Evolutionary conservation across 2,329 filamentous ascomycete species (phyloP).

Genomic region (Aspergillus sp.): DNA sequence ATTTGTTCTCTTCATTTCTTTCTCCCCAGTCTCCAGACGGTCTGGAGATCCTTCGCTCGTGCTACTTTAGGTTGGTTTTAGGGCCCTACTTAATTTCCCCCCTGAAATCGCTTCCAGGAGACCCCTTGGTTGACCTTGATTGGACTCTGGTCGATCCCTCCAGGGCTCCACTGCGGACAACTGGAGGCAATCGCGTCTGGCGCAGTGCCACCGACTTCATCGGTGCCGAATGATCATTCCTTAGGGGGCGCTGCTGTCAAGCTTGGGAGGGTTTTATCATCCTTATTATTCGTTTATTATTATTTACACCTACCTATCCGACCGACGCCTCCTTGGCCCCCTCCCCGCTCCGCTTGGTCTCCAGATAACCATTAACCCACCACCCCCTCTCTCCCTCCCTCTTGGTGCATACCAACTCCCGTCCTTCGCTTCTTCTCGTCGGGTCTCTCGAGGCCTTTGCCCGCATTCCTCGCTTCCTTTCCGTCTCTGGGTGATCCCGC

Average conservation of each 20-base stretch:
- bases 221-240: too few relatives aligned
- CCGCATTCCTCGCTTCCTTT: neutral
- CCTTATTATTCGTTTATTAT: neutral
- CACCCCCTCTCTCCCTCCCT: neutral
- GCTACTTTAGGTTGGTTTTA: neutral
- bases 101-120: conserved; percentile 15
- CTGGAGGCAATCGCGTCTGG: conserved; percentile 19
- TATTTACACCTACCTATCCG: neutral
- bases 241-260: too few relatives aligned
- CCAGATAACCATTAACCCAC: neutral
- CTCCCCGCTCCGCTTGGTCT: neutral
- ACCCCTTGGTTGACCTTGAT: conserved; percentile 19
- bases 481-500: neutral
- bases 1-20: neutral
- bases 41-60: neutral
- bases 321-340: neutral
- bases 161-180: conserved; percentile 20
- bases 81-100: conserved; percentile 6
- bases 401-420: neutral
- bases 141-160: conserved; percentile 25
- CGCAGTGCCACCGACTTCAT: conserved; percentile 2
- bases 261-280: neutral
- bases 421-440: neutral
- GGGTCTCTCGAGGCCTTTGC: too few relatives aligned
- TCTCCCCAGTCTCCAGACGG: neutral